Base-by-base conservation (phyloP, 257 asterid species). In the Petunia secreta region DNA sequence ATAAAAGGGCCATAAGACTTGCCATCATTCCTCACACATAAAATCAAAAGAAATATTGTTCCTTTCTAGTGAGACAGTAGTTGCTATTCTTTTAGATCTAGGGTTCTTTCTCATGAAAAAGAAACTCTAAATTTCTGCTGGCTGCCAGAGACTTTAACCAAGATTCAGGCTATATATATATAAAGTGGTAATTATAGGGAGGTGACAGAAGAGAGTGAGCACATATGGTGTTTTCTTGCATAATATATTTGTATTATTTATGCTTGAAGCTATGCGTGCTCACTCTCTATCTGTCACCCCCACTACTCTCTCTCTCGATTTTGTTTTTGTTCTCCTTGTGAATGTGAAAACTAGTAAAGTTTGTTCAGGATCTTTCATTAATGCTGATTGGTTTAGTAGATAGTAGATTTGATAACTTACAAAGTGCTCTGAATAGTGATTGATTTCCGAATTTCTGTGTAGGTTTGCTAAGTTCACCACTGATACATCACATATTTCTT, bases 171-270 rank as follows among this genome's bases (percentile, higher is more conserved):
- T 48, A 48, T 6, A 8, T 8, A 48, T 16, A 36, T 11, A 5
- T 11, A 5, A 2, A 85, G 48, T 86, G 87, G 89, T 87, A 86
- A 89, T 11, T 10, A 54, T 11, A 11, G 82, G 94, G 94, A 81
- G 91, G 93, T 92, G 96, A 92, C 97, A 54, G 59, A 92, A 92
- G 97, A 92, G 97, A 92, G 97, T 92, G 97, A 92, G 97, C 97
- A 91, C 97, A 82, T 75, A 89, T 91, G 93, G 96, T 90, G 89
- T 86, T 92, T 91, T 92, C 94, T 89, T 87, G 95, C 94, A 89
- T 91, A 83, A 16, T 4, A 65, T 4, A 15, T 55, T 73, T 25
- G 25, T 25, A 25, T 25, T 25, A 25, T 25, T 75, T 84, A 81
- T 92, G 97, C 92, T 86, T 80, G 95, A 86, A 92, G 84, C 92